These are phyloP conservation scores for Leccinellum luteum DNA, from an alignment of 768 basidiomycete genomes.

Conservation along the genomic window DNA sequence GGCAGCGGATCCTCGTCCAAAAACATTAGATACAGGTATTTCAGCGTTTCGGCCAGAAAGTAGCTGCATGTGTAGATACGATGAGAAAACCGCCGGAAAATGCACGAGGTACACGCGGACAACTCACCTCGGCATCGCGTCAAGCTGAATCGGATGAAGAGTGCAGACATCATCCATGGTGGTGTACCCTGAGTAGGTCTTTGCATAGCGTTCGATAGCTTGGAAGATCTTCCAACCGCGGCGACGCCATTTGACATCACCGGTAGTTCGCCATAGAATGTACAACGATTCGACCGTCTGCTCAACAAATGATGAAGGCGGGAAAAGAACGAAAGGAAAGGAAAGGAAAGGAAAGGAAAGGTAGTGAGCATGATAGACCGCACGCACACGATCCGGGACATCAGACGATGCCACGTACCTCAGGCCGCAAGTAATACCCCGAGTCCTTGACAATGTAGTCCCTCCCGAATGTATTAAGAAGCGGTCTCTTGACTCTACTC, in stretches of 20 bases:
- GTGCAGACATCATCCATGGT: constrained; percentile 46
- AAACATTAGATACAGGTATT: not conserved
- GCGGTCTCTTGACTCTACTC: constrained; percentile 1
- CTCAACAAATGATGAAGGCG: not conserved
- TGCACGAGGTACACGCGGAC: not conserved
- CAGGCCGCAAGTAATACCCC: constrained; percentile 63
- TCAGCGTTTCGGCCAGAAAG: not conserved
- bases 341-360: not conserved
- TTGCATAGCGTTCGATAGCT: constrained; percentile 58
- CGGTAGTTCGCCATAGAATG: constrained; percentile 69
- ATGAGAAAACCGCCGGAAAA: not conserved
- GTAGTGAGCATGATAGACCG: not conserved
- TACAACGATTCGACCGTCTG: constrained; percentile 71
- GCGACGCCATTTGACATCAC: constrained; percentile 64
- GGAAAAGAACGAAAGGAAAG: too few relatives aligned
- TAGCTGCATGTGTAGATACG: not conserved
- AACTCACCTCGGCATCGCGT: constrained; percentile 72
- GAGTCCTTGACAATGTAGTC: constrained; percentile 52
- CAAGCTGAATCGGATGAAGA: constrained; percentile 34
- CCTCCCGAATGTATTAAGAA: constrained; percentile 24
- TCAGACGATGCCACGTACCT: constrained; percentile 44
- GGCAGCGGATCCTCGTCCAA: not conserved
- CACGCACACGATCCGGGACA: not conserved
- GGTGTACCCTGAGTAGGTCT: constrained; percentile 59
- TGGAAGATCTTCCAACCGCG: constrained; percentile 70